These are phyloP conservation scores for Mycena albidolilacea DNA, from an alignment of 768 basidiomycete genomes.

Conservation along the genomic window DNA sequence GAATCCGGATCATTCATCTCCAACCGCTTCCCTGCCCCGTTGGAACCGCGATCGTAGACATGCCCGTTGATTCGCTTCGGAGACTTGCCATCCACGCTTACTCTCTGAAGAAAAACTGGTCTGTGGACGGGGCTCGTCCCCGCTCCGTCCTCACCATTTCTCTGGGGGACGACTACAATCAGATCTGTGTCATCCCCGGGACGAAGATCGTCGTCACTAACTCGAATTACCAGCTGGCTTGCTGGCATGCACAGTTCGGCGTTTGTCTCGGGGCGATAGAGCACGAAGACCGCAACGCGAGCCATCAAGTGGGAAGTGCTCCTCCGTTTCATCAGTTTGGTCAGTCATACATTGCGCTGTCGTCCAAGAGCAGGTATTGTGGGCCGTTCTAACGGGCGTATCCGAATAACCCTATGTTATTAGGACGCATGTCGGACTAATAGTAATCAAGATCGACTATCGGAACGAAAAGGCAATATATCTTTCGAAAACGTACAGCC, in stretches of 20 bases:
- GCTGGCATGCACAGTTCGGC: conserved; percentile 17
- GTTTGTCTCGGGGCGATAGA: conserved; percentile 9
- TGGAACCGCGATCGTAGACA: not conserved
- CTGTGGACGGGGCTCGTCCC: conserved; percentile 4
- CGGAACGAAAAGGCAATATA: not conserved
- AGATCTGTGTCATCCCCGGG: conserved; percentile 25
- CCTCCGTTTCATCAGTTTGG: conserved; percentile 3
- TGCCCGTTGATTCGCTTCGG: not conserved
- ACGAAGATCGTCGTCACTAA: conserved; percentile 23
- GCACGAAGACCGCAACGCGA: not conserved
- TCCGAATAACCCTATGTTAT: not conserved
- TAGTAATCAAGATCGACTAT: conserved; percentile 15
- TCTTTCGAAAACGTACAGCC: conserved; percentile 10
- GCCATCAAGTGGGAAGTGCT: not conserved
- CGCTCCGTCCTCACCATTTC: conserved; percentile 7
- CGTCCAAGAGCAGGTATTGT: conserved; percentile 5
- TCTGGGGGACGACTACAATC: not conserved
- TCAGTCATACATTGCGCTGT: conserved; percentile 10
- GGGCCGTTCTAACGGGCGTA: not conserved
- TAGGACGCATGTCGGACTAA: not conserved
- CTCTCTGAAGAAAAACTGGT: conserved; percentile 24
- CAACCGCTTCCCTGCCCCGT: conserved; percentile 14
- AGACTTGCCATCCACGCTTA: conserved; percentile 26
- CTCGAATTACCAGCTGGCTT: not conserved
- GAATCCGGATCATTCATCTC: conserved; percentile 3